These are phyloP conservation scores for Grosmannia huntii DNA, from an alignment of 2,329 filamentous ascomycete species.

Conservation along the genomic window DNA sequence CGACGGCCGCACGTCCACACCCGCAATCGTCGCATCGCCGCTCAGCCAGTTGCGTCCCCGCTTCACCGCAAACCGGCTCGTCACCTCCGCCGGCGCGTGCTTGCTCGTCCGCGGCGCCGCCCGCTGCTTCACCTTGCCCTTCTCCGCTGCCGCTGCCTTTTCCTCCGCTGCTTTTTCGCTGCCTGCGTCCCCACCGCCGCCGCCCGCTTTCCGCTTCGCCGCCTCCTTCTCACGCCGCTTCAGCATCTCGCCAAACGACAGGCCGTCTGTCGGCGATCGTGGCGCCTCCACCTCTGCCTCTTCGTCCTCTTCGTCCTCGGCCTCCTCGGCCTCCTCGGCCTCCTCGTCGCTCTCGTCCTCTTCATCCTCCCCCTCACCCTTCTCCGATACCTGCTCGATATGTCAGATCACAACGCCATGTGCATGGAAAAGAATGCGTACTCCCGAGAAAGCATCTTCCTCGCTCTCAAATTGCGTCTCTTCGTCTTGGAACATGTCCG, in stretches of 20 bases:
- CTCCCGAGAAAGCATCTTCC: background rate
- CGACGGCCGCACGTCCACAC: conserved; percentile 37
- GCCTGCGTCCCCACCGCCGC: background rate
- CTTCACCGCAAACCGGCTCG: conserved; percentile 72
- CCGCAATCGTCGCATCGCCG: conserved; percentile 10
- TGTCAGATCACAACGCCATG: background rate
- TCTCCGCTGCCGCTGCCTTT: conserved; percentile 22
- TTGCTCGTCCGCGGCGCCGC: conserved; percentile 45
- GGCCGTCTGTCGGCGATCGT: background rate
- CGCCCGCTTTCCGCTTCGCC: background rate
- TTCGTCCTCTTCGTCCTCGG: conserved; percentile 22
- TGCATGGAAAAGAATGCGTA: background rate
- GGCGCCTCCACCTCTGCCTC: conserved; percentile 5
- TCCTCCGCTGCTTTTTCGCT: conserved; percentile 16
- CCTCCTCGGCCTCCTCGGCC: conserved; percentile 20
- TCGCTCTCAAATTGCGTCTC: background rate
- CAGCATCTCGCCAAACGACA: conserved; percentile 9
- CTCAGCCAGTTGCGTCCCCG: conserved; percentile 49
- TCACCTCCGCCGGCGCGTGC: conserved; percentile 74
- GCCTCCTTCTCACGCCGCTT: conserved; percentile 3
- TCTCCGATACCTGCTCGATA: conserved; percentile 14
- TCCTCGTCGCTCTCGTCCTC: conserved; percentile 17
- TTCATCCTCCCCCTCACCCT: conserved; percentile 7
- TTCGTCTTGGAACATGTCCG: background rate
- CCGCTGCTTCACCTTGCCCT: conserved; percentile 11